These are phyloP conservation scores for Sporothrix curviconia DNA, from an alignment of 2,329 filamentous ascomycete species.

Conservation along the genomic window DNA sequence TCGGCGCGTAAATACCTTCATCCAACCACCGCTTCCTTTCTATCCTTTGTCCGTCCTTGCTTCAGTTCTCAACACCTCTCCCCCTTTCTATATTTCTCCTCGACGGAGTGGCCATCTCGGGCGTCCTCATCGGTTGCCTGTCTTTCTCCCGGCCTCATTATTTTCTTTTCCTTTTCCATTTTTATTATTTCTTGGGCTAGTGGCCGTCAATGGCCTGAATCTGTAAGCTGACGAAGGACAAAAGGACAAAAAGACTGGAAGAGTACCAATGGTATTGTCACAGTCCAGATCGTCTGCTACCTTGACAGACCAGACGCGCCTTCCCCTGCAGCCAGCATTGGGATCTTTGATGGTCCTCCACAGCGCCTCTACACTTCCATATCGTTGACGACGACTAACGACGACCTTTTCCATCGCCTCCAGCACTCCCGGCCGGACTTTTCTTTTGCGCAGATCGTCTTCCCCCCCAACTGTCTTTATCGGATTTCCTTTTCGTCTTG, in stretches of 20 bases:
- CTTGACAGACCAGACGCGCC: not conserved
- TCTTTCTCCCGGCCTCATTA: not conserved
- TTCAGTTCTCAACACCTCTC: not conserved
- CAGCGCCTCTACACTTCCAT: too few relatives aligned
- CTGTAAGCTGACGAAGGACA: not conserved
- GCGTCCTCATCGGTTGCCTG: too few relatives aligned
- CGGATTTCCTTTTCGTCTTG: not conserved
- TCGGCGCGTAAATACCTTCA: constrained; percentile 16
- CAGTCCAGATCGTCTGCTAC: not conserved
- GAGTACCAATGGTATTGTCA: not conserved
- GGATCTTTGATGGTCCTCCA: too few relatives aligned
- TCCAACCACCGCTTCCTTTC: constrained; percentile 1
- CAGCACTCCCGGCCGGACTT: too few relatives aligned
- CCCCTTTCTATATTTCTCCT: not conserved
- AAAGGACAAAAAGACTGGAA: not conserved
- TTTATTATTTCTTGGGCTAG: not conserved
- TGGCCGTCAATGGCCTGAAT: too few relatives aligned
- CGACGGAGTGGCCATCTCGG: not conserved
- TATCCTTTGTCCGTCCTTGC: not conserved
- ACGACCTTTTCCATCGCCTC: not conserved
- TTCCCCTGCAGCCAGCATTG: too few relatives aligned
- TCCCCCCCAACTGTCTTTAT: constrained; percentile 3
- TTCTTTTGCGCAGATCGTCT: too few relatives aligned
- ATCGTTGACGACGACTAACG: not conserved
- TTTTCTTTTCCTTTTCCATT: not conserved